Base-by-base conservation (phyloP, 345 rosid genomes). In the Hibiscus trionum region DNA sequence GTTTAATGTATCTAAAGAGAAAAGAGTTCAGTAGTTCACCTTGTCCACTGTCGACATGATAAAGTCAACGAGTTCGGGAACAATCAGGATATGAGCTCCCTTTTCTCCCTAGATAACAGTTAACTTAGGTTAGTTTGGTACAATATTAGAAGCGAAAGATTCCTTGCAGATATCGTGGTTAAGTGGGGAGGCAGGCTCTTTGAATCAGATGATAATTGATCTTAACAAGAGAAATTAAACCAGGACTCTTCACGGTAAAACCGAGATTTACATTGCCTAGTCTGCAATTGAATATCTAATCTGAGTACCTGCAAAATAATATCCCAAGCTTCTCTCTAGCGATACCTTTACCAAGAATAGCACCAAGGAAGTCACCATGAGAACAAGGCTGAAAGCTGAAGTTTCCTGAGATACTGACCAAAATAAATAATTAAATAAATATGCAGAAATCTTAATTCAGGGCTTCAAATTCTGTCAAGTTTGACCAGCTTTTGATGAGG, bases 331-430 rank as follows among this genome's bases (percentile, higher is more conserved):
- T 91, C 35, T 89, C 96, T 76, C 96, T 84, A 17, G 87, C 81
- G 76, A 94, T 90, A 61, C 97, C 97, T 12, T 97, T 86, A 62
- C 95, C 97, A 74, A 94, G 91, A 86, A 94, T 88, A 57, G 98
- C 76, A 7, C 98, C 97, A 76, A 91, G 97, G 79, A 90, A 91
- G 83, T 94, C 96, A 75, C 96, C 95, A 73, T 94, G 97, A 80
- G 93, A 87, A 82, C 91, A 91, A 11, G 87, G 82, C 76, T 88
- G 86, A 72, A 94, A 90, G 66, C 82, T 82, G 67, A 94, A 91
- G 82, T 85, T 88, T 59, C 98, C 98, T 62, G 91, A 72, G 71
- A 90, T 84, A 76, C 97, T 94, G 75, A 56, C 75, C 75, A 67
- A 31, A 53, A 65, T 64, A 74, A 69, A 74, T 37, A 37, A 37